These are phyloP conservation scores for Ceratocystis diversiconidia DNA, from an alignment of 2,329 filamentous ascomycete species.

Conservation along the genomic window DNA sequence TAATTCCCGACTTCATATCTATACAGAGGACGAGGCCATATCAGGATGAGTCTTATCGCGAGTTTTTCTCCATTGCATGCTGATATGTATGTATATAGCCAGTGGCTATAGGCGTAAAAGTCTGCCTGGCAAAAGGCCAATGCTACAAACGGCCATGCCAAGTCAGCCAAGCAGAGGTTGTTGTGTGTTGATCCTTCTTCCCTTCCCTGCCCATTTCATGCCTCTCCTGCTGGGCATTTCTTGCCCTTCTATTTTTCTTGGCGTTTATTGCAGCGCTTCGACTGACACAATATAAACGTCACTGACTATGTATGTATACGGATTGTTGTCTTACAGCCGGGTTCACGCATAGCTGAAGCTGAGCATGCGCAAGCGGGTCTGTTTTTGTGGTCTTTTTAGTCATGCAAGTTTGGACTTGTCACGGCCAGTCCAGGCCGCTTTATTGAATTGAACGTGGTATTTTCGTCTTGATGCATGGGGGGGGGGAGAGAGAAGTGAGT, in stretches of 20 bases:
- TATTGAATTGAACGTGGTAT: no score
- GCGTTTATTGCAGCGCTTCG: background rate
- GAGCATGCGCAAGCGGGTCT: background rate
- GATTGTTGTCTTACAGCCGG: background rate
- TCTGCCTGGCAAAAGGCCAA: constrained; percentile 5
- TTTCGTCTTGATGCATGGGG: no score
- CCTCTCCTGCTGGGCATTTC: background rate
- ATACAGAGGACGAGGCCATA: no score
- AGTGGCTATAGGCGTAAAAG: background rate
- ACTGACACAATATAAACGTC: background rate
- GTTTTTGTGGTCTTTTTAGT: background rate
- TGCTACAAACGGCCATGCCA: background rate
- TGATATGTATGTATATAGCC: no score
- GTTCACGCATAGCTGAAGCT: background rate
- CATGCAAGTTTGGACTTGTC: background rate
- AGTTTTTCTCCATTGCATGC: no score
- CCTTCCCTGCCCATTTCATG: background rate
- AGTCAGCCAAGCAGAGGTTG: background rate
- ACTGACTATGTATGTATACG: background rate
- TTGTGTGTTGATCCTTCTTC: background rate
- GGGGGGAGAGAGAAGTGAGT: no score
- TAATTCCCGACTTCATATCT: no score
- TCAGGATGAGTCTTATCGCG: no score
- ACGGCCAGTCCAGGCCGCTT: no score
- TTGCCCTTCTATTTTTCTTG: constrained; percentile 1